Base-by-base conservation (phyloP, 805 yeast species). In the Cyberlindnera maritima region DNA sequence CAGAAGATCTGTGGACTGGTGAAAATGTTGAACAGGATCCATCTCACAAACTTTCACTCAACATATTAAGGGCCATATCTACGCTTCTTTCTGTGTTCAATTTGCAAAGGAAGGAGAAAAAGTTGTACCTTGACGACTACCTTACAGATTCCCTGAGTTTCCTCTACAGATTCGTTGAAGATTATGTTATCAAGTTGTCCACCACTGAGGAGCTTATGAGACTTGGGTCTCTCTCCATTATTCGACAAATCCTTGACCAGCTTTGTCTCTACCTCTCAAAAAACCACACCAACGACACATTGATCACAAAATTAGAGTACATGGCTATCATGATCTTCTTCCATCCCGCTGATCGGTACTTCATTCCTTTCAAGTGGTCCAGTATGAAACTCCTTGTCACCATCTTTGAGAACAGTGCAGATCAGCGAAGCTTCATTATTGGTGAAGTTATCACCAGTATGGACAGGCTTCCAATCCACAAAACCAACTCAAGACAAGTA, bases 231-330 rank as follows among this genome's bases (percentile, higher is more conserved):
- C n/a, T 46, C 25, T 36, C 55, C 23, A 35, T 43, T 11, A 17
- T 60, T 12, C 41, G 40, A 3, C 53, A 46, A 12, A 39, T 50
- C 2, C 44, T 61, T 20, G 39, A 48, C 10, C 52, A 56, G 19
- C 33, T 67, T 2, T 46, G 60, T 4, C 36, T 19, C 2, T 62
- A 52, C n/a, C 43, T 59, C 12, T 38, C 50, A 2, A 31, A 20
- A 10, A 56, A 55, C 3, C 52, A 49, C 14, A 39, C 72, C 35
- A 79, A 80, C 44, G 91, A 85, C 34, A 69, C 66, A 3, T 56
- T 75, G 0, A 58, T 84, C 10, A 81, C 89, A 0, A 77, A 75
- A 50, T 55, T 87, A 25, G 88, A 84, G 49, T 85, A 79, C 54
- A 60, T 80, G 20, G 63, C 75, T 8, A 54, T 71, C 8, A 62